Base-by-base conservation (phyloP, 495 filamentous ascomycete species). In the Penicillium cataractarum region DNA sequence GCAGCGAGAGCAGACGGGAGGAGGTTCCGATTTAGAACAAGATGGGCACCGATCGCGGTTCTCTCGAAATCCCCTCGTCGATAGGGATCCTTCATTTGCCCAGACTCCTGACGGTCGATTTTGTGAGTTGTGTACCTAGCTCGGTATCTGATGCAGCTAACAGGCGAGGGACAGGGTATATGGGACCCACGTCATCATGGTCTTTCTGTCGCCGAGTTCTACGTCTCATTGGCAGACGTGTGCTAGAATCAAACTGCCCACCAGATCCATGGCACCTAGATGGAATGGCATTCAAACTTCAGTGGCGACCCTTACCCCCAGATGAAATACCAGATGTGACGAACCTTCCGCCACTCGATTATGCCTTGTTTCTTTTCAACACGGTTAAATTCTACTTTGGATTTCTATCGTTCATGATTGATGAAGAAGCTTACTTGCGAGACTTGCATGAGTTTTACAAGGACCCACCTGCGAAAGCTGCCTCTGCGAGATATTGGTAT, bases 331-430 rank as follows among this genome's bases (percentile, higher is more conserved):
- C 73, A 15, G 76, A 79, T 61, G 69, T 71, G 29, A 61, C 68
- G 10, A 71, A 73, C 26, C 54, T 78, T 17, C 76, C 76, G 12
- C 71, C 74, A 0, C 55, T 73, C 31, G 74, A 77, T 52, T 77
- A 75, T 65, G 76, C 76, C 26, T 51, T 76, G 0, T 78, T 73
- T 52, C 66, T 78, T 15, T 77, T 77, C 57, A 74, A 71, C 52
- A 73, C 76, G 15, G 75, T 74, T 27, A 75, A 76, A 26, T 77
- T 75, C 57, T 74, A 79, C 53, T 74, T 74, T 55, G 72, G 74
- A 1, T 75, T 70, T 46, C 32, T 77, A 4, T 79, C 74, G 21
- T 74, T 75, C 33, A 68, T 79, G 59, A 74, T 79, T 39, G 74
- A 79, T 27, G 76, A 79, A 57, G 42, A 68, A 33, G 56, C 60